Conservation (phyloP, 495 filamentous ascomycete species). For the Lasiosphaeria hispida region DNA sequence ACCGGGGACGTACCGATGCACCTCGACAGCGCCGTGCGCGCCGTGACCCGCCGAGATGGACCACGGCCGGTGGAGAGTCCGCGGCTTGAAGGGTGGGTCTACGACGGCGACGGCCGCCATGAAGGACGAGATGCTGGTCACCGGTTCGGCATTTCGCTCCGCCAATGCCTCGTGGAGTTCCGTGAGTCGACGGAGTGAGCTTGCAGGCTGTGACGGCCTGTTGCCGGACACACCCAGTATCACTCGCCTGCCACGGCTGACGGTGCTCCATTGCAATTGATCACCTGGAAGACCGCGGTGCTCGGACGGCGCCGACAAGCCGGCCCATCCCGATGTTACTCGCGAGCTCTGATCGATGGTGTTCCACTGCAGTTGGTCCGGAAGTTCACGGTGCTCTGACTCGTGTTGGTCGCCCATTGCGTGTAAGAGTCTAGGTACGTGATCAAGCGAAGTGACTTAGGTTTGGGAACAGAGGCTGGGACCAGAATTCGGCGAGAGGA, state of each 20-base stretch:
- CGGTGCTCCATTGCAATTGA: not conserved
- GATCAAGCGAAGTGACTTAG: not conserved
- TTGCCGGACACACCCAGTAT: too few relatives aligned
- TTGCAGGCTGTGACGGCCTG: not conserved
- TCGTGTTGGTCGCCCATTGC: not conserved
- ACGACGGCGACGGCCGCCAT: not conserved
- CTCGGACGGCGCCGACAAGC: too few relatives aligned
- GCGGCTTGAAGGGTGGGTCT: not conserved
- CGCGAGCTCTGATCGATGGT: not conserved
- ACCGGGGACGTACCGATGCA: slow-evolving; percentile 1
- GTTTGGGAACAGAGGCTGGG: not conserved
- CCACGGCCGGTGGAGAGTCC: not conserved
- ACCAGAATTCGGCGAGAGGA: not conserved
- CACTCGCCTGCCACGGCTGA: too few relatives aligned
- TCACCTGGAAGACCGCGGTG: not conserved
- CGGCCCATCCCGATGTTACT: too few relatives aligned
- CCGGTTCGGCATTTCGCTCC: not conserved
- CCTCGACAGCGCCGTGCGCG: not conserved
- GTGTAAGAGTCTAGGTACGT: too few relatives aligned
- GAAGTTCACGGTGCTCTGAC: not conserved
- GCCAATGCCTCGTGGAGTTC: not conserved
- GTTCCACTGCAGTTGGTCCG: not conserved
- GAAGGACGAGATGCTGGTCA: not conserved
- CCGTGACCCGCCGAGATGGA: not conserved
- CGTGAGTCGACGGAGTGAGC: not conserved